Percentiles rank a stretch among this genome's conserved stretches.
Evolutionary conservation across 306 rosid genomes (phyloP).

Genomic region (Dalbergia oliveri): DNA sequence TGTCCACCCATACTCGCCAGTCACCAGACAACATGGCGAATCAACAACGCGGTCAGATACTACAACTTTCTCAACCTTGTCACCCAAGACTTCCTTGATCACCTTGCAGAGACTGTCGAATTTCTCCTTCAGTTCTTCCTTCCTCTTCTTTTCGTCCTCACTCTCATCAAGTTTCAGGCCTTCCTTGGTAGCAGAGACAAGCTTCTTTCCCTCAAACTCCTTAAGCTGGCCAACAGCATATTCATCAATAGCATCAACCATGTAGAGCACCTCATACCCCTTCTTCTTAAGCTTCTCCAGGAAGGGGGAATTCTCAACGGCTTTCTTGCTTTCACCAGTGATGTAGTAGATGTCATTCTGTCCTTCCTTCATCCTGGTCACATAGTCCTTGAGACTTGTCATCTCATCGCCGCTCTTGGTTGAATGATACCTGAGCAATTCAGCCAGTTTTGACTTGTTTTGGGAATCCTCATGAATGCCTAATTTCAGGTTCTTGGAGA

Average conservation of each 20-base stretch:
- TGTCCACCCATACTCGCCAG: slow-evolving; percentile 96
- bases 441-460: slow-evolving; percentile 88
- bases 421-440: slow-evolving; percentile 84
- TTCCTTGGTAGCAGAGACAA: slow-evolving; percentile 94
- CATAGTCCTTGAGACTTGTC: slow-evolving; percentile 93
- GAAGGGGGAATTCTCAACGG: slow-evolving; percentile 95
- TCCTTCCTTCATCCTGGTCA: slow-evolving; percentile 98
- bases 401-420: slow-evolving; percentile 91
- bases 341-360: slow-evolving; percentile 88
- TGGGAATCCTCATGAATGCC: slow-evolving; percentile 90
- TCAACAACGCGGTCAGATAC: slow-evolving; percentile 94
- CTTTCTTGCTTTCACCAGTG: slow-evolving; percentile 93
- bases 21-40: slow-evolving; percentile 94
- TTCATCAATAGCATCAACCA: slow-evolving; percentile 97
- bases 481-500: slow-evolving; percentile 87
- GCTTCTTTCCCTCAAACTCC: slow-evolving; percentile 93
- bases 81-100: slow-evolving; percentile 92
- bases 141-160: slow-evolving; percentile 77
- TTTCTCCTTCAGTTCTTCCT: slow-evolving; percentile 76
- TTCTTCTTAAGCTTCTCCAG: slow-evolving; percentile 91
- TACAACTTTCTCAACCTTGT: slow-evolving; percentile 87
- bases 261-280: slow-evolving; percentile 81
- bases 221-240: slow-evolving; percentile 92
- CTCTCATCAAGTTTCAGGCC: slow-evolving; percentile 88
- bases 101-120: slow-evolving; percentile 90